Conservation (phyloP, 257 asterid genomes). For the Eucommia ulmoides region DNA sequence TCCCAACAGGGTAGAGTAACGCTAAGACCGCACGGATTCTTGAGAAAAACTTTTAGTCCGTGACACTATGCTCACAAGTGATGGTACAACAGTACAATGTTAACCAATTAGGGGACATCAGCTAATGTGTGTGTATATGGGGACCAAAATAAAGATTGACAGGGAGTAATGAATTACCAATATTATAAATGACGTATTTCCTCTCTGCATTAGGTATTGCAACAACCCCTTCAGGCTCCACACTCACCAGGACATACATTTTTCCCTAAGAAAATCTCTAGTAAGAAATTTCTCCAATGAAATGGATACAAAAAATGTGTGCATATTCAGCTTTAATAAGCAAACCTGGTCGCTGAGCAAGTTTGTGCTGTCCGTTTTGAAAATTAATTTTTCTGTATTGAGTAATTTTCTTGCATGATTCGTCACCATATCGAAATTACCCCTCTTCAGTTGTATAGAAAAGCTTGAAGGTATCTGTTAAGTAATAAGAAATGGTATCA, state of each 20-base stretch:
- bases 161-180: slow-evolving; percentile 29
- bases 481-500: slow-evolving; percentile 10
- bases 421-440: slow-evolving; percentile 26
- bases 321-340: no score
- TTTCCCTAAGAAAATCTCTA: slow-evolving; percentile 26
- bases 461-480: slow-evolving; percentile 74
- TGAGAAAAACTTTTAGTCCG: no score
- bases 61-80: no score
- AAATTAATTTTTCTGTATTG: slow-evolving; percentile 75
- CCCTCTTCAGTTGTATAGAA: slow-evolving; percentile 52
- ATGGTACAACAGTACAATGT: no score
- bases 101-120: no score
- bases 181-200: slow-evolving; percentile 39
- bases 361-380: slow-evolving; percentile 32
- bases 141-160: no score
- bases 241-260: slow-evolving; percentile 43
- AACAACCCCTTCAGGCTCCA: slow-evolving; percentile 71
- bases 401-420: slow-evolving; percentile 63
- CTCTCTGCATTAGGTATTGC: slow-evolving; percentile 61
- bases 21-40: no score
- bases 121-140: no score
- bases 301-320: no score
- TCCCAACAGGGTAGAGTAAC: no score
- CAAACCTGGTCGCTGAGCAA: slow-evolving; percentile 30
- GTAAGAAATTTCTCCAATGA: background rate